Base-by-base conservation (phyloP, 768 basidiomycete species). In the Kwoniella pini region DNA sequence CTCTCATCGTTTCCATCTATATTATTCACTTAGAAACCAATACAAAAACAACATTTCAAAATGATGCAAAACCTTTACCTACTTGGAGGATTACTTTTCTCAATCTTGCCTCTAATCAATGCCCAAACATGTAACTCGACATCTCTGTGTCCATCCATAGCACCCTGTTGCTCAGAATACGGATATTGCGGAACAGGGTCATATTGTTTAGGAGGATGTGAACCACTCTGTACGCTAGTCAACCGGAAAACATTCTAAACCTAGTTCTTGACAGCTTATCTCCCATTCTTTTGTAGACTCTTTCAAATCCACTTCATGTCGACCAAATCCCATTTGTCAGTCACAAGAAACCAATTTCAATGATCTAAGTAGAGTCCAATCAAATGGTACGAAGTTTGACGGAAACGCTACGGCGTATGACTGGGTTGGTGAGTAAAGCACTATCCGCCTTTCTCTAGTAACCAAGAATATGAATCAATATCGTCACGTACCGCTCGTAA, bases 131-230 rank as follows among this genome's bases (percentile, higher is more conserved):
- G 71, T 57, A 65, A 64, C 17, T 62, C 68, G 1, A 69, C 71
- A 1, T 26, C 33, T 0, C 59, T 54, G 42, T 78, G 75, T 45
- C 67, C 70, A 0, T 30, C 66, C 7, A 22, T 54, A 4, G 57
- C 65, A 1, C 75, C 76, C 13, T 77, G 76, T 62, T 77, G 76
- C 49, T 83, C 84, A 61, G 81, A 83, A 70, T 85, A 82, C 57
- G 84, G 85, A 9, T 85, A 81, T 68, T 85, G 84, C 65, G 84
- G 84, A 17, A 70, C 70, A 33, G 80, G 80, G 43, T 68, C 60
- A 7, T 91, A 86, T 76, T 91, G 90, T 73, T 80, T 90, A 31
- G 89, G 88, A 46, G 91, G 91, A n/a, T 93, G 91, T 80, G 85
- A 92, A 70, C 89, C 91, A 19, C 81, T 90, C 28, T 79, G 81